Evolutionary conservation across 495 filamentous ascomycete species (phyloP).

Genomic region (Aspergillus olivimuriae): DNA sequence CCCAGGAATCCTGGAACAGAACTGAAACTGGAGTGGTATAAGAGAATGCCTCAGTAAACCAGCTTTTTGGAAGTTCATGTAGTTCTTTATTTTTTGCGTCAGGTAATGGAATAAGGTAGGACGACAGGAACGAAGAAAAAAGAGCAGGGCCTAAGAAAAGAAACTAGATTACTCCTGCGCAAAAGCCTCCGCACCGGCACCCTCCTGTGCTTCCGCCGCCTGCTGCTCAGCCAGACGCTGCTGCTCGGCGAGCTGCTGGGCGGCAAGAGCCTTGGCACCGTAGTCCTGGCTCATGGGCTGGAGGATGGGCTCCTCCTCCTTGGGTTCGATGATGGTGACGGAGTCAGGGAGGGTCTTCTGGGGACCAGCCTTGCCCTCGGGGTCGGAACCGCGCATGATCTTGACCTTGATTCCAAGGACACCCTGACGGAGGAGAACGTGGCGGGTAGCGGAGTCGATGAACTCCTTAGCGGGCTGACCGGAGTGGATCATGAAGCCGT

Average conservation of each 20-base stretch:
- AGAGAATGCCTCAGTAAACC: background rate
- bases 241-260: slow-evolving; percentile 76
- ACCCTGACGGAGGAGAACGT: slow-evolving; percentile 99
- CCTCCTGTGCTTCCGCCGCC: slow-evolving; percentile 42
- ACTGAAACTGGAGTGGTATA: no score
- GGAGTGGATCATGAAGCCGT: slow-evolving; percentile 99
- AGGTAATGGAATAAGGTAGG: slow-evolving; percentile 36
- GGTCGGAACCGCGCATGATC: slow-evolving; percentile 99
- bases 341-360: slow-evolving; percentile 95
- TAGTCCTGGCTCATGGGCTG: slow-evolving; percentile 97
- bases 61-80: slow-evolving; percentile 38
- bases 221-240: slow-evolving; percentile 58
- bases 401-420: slow-evolving; percentile 99
- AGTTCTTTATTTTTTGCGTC: slow-evolving; percentile 35
- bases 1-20: slow-evolving; percentile 5
- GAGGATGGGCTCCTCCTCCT: slow-evolving; percentile 92
- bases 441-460: slow-evolving; percentile 95
- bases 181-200: slow-evolving; percentile 35
- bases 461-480: slow-evolving; percentile 99
- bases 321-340: slow-evolving; percentile 99
- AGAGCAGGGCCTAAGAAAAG: slow-evolving; percentile 22
- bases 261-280: slow-evolving; percentile 88
- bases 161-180: slow-evolving; percentile 41
- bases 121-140: slow-evolving; percentile 30
- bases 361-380: slow-evolving; percentile 96